A percentile compares a stretch with the other conserved stretches of the same genome.
Conservation (phyloP, 305 asterid genomes). For the Fraxinus latifolia region DNA sequence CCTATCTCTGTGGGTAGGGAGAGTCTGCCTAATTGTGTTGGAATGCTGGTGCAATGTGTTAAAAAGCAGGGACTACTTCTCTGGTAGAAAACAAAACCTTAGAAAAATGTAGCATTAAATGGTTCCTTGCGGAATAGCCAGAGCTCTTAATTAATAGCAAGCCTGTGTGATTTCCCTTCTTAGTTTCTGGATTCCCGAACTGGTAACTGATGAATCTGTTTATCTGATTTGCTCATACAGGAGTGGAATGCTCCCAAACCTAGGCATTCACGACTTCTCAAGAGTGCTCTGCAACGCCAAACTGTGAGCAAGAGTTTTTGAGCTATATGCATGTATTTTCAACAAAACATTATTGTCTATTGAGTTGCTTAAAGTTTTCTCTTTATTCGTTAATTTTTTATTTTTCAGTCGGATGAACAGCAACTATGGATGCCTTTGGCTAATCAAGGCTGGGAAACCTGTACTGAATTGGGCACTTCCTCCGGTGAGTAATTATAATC, state of each 20-base stretch:
- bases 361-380: background rate
- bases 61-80: background rate
- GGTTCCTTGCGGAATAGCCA: background rate
- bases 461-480: constrained; percentile 27
- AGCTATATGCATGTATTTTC: background rate
- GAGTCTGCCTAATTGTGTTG: background rate
- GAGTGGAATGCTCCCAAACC: constrained; percentile 88
- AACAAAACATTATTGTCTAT: background rate
- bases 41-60: background rate
- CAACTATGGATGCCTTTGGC: constrained; percentile 73
- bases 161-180: background rate
- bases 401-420: constrained; percentile 48
- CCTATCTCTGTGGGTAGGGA: background rate
- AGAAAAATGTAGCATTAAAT: background rate
- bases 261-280: constrained; percentile 72
- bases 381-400: background rate
- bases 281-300: constrained; percentile 72
- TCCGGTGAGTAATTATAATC: constrained; percentile 43
- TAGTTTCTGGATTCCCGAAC: background rate
- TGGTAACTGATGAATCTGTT: background rate
- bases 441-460: constrained; percentile 61
- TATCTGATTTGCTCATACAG: constrained; percentile 39
- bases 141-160: background rate
- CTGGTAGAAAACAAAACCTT: background rate
- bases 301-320: constrained; percentile 52